Base-by-base conservation (phyloP, 2,329 filamentous ascomycete genomes). In the Thielaviopsis ethacetica region DNA sequence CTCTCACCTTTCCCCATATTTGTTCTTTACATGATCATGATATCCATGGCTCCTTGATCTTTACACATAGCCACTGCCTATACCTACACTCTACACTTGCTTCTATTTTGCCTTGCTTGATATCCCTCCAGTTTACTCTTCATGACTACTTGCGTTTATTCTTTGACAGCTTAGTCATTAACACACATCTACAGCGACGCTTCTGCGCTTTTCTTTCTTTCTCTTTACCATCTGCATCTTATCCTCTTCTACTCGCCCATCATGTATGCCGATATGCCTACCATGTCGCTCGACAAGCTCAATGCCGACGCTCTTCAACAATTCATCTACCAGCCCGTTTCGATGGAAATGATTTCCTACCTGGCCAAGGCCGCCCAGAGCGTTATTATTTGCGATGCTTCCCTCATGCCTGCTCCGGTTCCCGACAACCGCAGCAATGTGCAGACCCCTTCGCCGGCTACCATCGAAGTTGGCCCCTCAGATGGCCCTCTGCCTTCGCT, bases 281-380 rank as follows among this genome's bases (percentile, higher is more conserved):
- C 71, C 62, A 71, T 80, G 66, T 70, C 70, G 68, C 69, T 72
- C 67, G 72, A 71, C 62, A 76, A 82, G 71, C 77, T 82, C 67
- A 90, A 90, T 75, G 81, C 84, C 70, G 79, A 79, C 58, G 88
- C 88, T 55, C 78, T 93, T 63, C 86, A 91, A 67, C 80, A 86
- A 67, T 91, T 93, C 70, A 81, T 93, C 73, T 88, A 85, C 72
- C 79, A 81, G 65, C 84, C 84, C 10, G 88, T 93, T 63, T 83
- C 78, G 67, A 78, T 78, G 65, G 78, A 85, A 59, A 93, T 93
- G 88, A 85, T 93, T 66, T 71, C 75, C 61, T 88, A 88, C 72
- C 80, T 93, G 62, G 85, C 88, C 63, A 73, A 77, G 61, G 88
- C 87, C 67, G 86, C 88, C 61, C 76, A 77, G 67, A 81, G 85